Base-by-base conservation (phyloP, 2,329 filamentous ascomycete genomes). In the Curvularia sp. region DNA sequence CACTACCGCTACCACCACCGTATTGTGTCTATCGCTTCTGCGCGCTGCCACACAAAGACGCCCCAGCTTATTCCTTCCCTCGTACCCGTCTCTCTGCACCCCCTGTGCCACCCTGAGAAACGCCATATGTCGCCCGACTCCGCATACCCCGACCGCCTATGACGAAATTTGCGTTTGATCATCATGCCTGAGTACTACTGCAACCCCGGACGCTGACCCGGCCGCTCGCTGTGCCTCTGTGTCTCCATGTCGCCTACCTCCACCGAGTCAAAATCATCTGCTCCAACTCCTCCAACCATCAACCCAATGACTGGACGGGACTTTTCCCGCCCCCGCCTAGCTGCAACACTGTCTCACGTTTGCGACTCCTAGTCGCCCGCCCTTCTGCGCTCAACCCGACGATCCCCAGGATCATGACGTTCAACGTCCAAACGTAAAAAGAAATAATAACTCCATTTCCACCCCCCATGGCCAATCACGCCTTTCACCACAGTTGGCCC, bases 321-420 rank as follows among this genome's bases (percentile, higher is more conserved):
- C 50, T 49, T 54, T 36, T 45, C 50, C 50, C 55, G 55, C 45
- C 55, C 53, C 36, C 50, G 42, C 19, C 46, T 19, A 43, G 13
- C 39, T 34, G 15, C 34, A 36, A 42, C 39, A 34, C 27, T 43
- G 51, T 58, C 55, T 50, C 54, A 52, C 49, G 36, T 57, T 57
- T 32, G 36, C 49, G 12, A 54, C 38, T 39, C 45, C 28, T 41
- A 23, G n/a, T 30, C 30, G 19, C 15, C 10, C 53, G 34, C n/a
- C 30, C 13, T 18, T 28, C 23, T 41, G 36, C 43, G 52, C 57
- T 68, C 45, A 54, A 54, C 57, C 53, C 54, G 63, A 51, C 56
- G 61, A 72, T 71, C 67, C 27, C 56, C 50, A 56, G 57, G 53
- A 52, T 56, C 55, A 66, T 72, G 66, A 70, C 66, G 63, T 68